Evolutionary conservation across 1,139 yeast genomes (phyloP).

Genomic region (Saccharomyces hybrid): DNA sequence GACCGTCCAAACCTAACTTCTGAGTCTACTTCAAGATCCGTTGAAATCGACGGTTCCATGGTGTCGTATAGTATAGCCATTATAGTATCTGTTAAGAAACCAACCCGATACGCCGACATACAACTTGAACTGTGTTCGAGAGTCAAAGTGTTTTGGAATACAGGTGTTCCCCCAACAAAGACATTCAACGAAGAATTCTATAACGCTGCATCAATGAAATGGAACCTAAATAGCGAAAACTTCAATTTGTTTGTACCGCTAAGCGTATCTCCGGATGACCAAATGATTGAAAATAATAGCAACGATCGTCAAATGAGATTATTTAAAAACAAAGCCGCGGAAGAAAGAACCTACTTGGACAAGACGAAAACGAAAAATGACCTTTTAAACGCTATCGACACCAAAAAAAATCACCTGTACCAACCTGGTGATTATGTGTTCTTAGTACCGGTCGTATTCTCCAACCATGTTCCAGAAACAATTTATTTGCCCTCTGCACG

Average conservation of each 20-base stretch:
- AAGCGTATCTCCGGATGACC: constrained; percentile 22
- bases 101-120: constrained; percentile 24
- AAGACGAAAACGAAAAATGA: constrained; percentile 14
- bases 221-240: constrained; percentile 40
- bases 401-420: constrained; percentile 11
- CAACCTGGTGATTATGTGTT: constrained; percentile 72
- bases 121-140: constrained; percentile 29
- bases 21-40: neutral
- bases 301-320: constrained; percentile 11
- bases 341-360: constrained; percentile 16
- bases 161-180: constrained; percentile 44
- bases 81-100: constrained; percentile 25
- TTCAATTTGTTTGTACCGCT: constrained; percentile 42
- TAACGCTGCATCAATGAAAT: constrained; percentile 41
- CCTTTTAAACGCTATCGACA: constrained; percentile 11
- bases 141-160: constrained; percentile 46
- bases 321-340: constrained; percentile 15
- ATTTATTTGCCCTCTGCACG: constrained; percentile 44
- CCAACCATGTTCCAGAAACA: constrained; percentile 67
- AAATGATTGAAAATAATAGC: constrained; percentile 18
- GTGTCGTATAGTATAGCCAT: constrained; percentile 35
- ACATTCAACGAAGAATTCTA: constrained; percentile 41
- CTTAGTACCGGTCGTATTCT: constrained; percentile 61
- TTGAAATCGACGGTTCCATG: constrained; percentile 41
- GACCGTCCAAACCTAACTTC: neutral